phyloP scores from a whole-genome alignment of 352 stramenopile genomes.

The Pythium dissotocum region DNA sequence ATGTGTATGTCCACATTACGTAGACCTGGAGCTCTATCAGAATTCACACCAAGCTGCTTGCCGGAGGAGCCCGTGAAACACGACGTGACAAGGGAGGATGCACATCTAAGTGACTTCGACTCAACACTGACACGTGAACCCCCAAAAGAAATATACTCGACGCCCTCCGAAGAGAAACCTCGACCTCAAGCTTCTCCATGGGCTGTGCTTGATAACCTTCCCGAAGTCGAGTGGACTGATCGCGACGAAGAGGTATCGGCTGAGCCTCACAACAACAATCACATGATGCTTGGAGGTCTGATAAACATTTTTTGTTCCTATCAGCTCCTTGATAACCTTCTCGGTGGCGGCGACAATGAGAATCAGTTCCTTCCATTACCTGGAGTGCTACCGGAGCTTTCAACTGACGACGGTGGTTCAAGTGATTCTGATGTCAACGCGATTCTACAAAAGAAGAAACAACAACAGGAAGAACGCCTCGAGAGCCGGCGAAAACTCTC shows the following conservation, averaged over 20 bases:
- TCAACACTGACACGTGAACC: neutral
- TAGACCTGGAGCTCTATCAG: neutral
- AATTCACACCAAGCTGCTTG: neutral
- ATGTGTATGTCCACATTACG: neutral
- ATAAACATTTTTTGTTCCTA: neutral
- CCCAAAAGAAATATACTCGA: neutral
- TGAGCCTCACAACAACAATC: neutral
- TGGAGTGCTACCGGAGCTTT: neutral
- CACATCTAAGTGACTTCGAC: neutral
- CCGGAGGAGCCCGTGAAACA: neutral
- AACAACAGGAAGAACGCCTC: conserved; percentile 34
- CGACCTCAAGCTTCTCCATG: neutral
- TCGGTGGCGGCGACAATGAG: neutral
- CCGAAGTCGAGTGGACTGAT: conserved; percentile 57
- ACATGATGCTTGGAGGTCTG: neutral
- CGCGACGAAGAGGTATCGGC: conserved; percentile 47
- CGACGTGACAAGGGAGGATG: neutral
- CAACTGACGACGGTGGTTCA: neutral
- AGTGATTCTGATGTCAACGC: neutral
- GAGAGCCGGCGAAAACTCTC: conserved; percentile 46
- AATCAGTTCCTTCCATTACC: neutral
- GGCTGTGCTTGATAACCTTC: conserved; percentile 27
- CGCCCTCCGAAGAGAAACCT: neutral
- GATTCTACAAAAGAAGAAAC: conserved; percentile 7
- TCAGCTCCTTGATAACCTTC: conserved; percentile 4